A percentile compares a stretch with the other conserved stretches of the same genome.
Evolutionary conservation across 352 stramenopile genomes (phyloP).

Genomic region (Plasmopara muralis): DNA sequence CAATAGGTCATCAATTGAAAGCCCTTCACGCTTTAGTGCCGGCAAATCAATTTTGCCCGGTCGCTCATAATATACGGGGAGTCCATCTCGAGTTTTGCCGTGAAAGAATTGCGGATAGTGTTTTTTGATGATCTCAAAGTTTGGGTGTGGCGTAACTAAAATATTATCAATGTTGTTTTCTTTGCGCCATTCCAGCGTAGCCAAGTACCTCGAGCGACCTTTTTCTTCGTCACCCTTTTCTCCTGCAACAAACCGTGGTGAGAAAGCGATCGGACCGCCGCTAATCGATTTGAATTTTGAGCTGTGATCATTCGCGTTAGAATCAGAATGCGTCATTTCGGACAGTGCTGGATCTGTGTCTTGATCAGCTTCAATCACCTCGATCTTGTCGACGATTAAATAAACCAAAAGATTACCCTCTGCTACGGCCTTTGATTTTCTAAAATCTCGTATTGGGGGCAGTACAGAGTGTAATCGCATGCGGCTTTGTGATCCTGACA

Average conservation of each 20-base stretch:
- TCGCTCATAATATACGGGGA: constrained; percentile 82
- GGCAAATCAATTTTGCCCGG: constrained; percentile 82
- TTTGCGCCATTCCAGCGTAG: constrained; percentile 79
- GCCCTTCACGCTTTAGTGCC: constrained; percentile 76
- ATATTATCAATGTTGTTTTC: constrained; percentile 86
- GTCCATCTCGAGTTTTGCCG: constrained; percentile 63
- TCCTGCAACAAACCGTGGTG: constrained; percentile 67
- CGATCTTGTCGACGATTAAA: constrained; percentile 52
- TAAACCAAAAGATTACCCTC: constrained; percentile 40
- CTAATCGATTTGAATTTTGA: constrained; percentile 30
- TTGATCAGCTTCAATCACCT: constrained; percentile 60
- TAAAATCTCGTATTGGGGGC: constrained; percentile 12
- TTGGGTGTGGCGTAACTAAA: constrained; percentile 67
- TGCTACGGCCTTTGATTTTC: constrained; percentile 12
- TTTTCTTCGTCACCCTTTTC: constrained; percentile 84
- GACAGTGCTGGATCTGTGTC: constrained; percentile 23
- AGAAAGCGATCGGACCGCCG: constrained; percentile 66
- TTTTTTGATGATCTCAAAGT: constrained; percentile 87
- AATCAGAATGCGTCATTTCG: constrained; percentile 22
- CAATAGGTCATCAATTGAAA: constrained; percentile 84
- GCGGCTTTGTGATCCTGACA: constrained; percentile 26
- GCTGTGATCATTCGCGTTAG: constrained; percentile 7
- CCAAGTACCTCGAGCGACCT: constrained; percentile 61
- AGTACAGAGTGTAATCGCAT: constrained; percentile 16
- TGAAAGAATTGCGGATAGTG: constrained; percentile 91